phyloP scores from a whole-genome alignment of 257 asterid species.

The Rauvolfia tetraphylla region DNA sequence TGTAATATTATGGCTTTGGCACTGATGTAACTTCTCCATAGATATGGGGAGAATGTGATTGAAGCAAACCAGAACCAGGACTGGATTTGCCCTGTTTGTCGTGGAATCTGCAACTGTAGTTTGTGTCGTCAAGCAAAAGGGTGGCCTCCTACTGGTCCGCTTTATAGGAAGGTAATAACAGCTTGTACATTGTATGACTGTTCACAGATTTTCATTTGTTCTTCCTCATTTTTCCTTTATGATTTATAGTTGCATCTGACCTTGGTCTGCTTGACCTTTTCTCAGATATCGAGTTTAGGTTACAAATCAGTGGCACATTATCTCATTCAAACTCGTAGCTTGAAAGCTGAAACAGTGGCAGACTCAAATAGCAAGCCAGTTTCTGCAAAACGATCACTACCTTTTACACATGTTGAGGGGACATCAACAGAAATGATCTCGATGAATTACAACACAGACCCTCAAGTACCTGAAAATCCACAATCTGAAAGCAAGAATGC shows the following conservation, averaged over 20 bases:
- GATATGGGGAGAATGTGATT: conserved; percentile 92
- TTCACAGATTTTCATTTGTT: background rate
- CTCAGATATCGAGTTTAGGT: conserved; percentile 65
- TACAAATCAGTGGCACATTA: conserved; percentile 94
- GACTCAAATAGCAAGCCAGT: conserved; percentile 27
- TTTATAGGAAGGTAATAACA: conserved; percentile 67
- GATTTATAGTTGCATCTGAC: conserved; percentile 3
- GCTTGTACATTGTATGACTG: background rate
- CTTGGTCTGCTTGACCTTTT: background rate
- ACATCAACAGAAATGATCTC: conserved; percentile 27
- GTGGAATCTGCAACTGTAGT: conserved; percentile 98
- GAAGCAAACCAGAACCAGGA: conserved; percentile 76
- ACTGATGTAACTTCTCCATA: conserved; percentile 22
- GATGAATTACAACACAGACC: conserved; percentile 14
- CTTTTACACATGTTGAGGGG: conserved; percentile 43
- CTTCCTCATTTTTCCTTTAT: conserved; percentile 1
- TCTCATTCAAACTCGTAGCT: conserved; percentile 73
- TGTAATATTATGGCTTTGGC: background rate
- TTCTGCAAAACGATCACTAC: conserved; percentile 75
- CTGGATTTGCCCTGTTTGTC: conserved; percentile 93
- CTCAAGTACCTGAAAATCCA: conserved; percentile 10
- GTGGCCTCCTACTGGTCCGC: conserved; percentile 85
- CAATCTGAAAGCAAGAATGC: conserved; percentile 12
- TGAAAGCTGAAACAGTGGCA: conserved; percentile 33
- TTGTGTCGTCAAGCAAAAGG: conserved; percentile 95